Evolutionary conservation across 2,329 filamentous ascomycete genomes (phyloP), one percentile per base, ranked within the genome.

Genomic region (Trichophyton mentagrophytes): DNA sequence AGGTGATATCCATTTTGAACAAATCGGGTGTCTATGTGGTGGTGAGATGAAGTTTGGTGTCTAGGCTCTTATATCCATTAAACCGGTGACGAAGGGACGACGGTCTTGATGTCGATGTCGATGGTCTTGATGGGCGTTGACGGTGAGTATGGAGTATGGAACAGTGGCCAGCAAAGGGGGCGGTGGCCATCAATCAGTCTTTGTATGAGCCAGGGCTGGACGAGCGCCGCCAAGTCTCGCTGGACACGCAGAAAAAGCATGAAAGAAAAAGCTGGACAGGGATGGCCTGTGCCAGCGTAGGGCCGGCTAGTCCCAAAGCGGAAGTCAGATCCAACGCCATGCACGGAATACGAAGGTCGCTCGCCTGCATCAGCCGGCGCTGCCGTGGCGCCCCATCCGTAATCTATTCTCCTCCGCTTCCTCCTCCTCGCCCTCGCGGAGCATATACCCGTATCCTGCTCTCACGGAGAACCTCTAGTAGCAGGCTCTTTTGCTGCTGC

Each of bases 321-420:
- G 61, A 11, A 59, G 27, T 36, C 55, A 17, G 30, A 61, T 38
- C 53, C 58, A 58, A 49, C 42, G 58, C 51, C 53, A 60, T 58
- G 61, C 33, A 27, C 58, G 20, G 58, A 25, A 53, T 33, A 53
- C 49, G 49, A 53, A 2, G 49, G 49, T 33, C 27, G 49, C 22
- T 53, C 49, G 22, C 44, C 44, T 47, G 44, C 44, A 47, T 47
- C n/a, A 47, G 7, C 44, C 44, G 44, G 44, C 6, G 17, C 17
- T 25, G 44, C 44, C 44, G 44, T 47, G 44, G 44, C 44, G 25
- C 44, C 2, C 20, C 17, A 11, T 11, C n/a, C 11, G 40, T 44
- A 44, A 44, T 44, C 6, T 44, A 44, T n/a, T 13, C 8, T 44
- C 40, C 11, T 44, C 5, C 40, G 15, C 40, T 44, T 44, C 40